Evolutionary conservation across 2,329 filamentous ascomycete species (phyloP), one percentile per base, ranked within the genome.

Genomic region (Pyrenochaeta sp.): DNA sequence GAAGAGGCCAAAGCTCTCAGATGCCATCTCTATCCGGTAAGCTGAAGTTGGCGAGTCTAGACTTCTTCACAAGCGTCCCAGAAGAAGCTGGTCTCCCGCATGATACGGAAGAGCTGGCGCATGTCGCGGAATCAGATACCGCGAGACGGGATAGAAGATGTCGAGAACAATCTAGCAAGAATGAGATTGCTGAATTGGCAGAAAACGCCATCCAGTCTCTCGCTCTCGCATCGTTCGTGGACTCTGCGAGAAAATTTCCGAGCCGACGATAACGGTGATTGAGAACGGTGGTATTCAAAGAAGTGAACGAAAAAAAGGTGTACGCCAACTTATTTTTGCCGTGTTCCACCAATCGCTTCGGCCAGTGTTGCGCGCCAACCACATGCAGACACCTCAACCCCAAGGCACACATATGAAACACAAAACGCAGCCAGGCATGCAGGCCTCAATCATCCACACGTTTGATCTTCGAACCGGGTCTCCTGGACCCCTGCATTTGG

Each of bases 371-470:
- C n/a, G 43, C 23, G 51, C 51, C 46, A 54, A 46, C 46, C 51
- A 27, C 42, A 45, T 35, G 33, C 46, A 49, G 42, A 45, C 42
- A 45, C 49, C 36, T 48, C 27, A 43, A 15, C 29, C 42, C 39
- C 53, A 49, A 49, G 48, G 40, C 40, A 41, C 39, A n/a, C 29
- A 39, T 45, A 35, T 56, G 53, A 56, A 56, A 56, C 44, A 47
- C 45, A 7, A 43, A 31, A 14, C 40, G 41, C 51, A 46, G 41
- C 41, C 32, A 50, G 18, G 14, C 23, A 14, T 11, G 21, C 44
- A 41, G 45, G 18, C 33, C 17, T 23, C 39, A 17, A 21, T 42
- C 45, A 40, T 21, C 39, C 42, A 42, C 36, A 33, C 45, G 54
- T 57, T 54, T 57, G 54, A 57, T 57, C 54, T 50, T 39, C 36